phyloP scores from a whole-genome alignment of 495 filamentous ascomycete genomes.

The Xylaria castorea region DNA sequence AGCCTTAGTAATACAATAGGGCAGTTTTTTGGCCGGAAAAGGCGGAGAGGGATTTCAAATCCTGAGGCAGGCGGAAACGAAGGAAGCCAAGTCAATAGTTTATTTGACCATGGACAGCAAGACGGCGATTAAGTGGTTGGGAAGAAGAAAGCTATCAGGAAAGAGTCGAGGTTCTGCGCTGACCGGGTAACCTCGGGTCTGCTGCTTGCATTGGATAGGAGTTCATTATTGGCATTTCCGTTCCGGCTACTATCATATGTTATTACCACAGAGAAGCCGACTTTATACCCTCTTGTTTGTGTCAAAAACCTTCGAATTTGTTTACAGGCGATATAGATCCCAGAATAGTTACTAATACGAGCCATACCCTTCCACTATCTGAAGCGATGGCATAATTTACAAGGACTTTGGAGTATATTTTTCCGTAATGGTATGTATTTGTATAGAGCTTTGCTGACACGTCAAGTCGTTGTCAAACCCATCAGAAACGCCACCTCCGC shows the following conservation, averaged over 20 bases:
- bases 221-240: conserved; percentile 23
- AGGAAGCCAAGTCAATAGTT: conserved; percentile 12
- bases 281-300: conserved; percentile 20
- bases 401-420: neutral
- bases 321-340: conserved; percentile 17
- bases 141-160: neutral
- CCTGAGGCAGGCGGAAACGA: conserved; percentile 31
- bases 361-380: neutral
- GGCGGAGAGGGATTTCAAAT: conserved; percentile 34
- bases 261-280: conserved; percentile 15
- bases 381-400: neutral
- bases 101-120: neutral
- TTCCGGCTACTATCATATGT: neutral
- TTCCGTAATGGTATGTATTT: neutral
- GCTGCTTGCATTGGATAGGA: conserved; percentile 24
- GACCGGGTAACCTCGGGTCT: neutral
- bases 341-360: conserved; percentile 21
- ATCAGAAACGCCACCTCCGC: conserved; percentile 10
- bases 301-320: neutral
- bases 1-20: conserved; percentile 60
- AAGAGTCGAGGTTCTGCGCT: neutral
- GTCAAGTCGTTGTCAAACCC: neutral
- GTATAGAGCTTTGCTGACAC: neutral
- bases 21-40: conserved; percentile 48
- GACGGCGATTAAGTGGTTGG: neutral